Conservation (phyloP, 306 rosid genomes). For the Lathyrus sativus region DNA sequence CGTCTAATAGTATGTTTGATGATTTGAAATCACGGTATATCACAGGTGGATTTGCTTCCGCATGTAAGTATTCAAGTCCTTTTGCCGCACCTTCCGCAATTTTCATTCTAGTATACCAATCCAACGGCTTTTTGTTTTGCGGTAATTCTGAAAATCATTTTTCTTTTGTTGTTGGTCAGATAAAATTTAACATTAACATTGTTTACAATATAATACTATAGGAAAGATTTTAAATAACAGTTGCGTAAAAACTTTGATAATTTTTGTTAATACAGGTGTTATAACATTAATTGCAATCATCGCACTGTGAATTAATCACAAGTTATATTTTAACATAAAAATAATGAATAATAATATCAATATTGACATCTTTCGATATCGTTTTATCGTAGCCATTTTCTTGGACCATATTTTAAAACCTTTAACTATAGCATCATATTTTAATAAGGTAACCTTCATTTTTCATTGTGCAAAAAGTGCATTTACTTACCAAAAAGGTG, state of each 20-base stretch:
- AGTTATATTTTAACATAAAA: no score
- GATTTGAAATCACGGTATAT: conserved; percentile 91
- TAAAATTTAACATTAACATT: conserved; percentile 3
- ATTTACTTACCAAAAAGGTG: conserved; percentile 81
- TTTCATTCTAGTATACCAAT: conserved; percentile 81
- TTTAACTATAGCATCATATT: background rate
- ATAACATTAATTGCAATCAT: no score
- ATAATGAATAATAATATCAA: no score
- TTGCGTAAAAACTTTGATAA: no score
- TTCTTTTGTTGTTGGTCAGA: conserved; percentile 30
- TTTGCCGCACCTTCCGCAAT: conserved; percentile 89
- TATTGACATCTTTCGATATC: no score
- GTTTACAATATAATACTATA: background rate
- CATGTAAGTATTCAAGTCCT: conserved; percentile 91
- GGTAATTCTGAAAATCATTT: conserved; percentile 51
- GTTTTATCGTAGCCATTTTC: no score
- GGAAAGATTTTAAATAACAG: no score
- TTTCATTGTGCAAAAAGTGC: conserved; percentile 1
- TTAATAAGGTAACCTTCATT: no score
- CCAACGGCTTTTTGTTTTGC: conserved; percentile 53
- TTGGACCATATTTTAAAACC: no score
- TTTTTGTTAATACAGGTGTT: no score
- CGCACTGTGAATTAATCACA: no score
- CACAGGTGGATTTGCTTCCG: conserved; percentile 75
- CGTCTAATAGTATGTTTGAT: conserved; percentile 80